phyloP scores from a whole-genome alignment of 163 green algal species.

The Chlamydomonas reinhardtii region DNA sequence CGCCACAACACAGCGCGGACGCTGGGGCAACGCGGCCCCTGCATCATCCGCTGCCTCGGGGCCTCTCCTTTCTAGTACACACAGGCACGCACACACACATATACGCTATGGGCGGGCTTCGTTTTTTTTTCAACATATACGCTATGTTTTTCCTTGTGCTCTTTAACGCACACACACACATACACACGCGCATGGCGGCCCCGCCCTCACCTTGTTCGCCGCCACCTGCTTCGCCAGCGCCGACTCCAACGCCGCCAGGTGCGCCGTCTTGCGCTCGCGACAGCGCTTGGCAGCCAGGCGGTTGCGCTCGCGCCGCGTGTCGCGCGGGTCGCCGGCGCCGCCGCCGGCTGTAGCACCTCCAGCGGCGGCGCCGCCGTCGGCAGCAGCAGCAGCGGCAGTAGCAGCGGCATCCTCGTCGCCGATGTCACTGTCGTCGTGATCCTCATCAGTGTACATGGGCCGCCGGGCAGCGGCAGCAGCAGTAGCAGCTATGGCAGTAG shows the following conservation, averaged over 20 bases:
- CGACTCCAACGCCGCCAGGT: constrained; percentile 8
- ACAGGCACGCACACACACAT: background rate
- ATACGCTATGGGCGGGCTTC: too few species aligned
- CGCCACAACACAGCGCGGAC: too few species aligned
- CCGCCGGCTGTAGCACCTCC: background rate
- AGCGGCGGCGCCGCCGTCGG: background rate
- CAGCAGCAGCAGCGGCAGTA: too few species aligned
- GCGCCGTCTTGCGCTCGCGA: constrained; percentile 35
- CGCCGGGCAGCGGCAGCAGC: too few species aligned
- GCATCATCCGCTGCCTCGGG: too few species aligned
- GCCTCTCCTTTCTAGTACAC: too few species aligned
- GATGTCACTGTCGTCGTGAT: background rate
- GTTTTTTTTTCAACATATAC: too few species aligned
- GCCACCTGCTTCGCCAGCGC: background rate
- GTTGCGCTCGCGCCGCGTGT: constrained; percentile 30
- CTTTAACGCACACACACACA: too few species aligned
- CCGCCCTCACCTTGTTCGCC: background rate
- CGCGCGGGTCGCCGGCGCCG: background rate
- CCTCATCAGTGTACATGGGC: background rate
- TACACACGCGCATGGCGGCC: too few species aligned
- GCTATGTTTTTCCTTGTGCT: too few species aligned
- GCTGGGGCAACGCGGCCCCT: too few species aligned
- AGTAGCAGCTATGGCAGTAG: too few species aligned
- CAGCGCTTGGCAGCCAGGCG: constrained; percentile 44
- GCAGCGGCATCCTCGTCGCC: background rate